Conservation (phyloP, 2,329 filamentous ascomycete genomes). For the Aureobasidium sp. region DNA sequence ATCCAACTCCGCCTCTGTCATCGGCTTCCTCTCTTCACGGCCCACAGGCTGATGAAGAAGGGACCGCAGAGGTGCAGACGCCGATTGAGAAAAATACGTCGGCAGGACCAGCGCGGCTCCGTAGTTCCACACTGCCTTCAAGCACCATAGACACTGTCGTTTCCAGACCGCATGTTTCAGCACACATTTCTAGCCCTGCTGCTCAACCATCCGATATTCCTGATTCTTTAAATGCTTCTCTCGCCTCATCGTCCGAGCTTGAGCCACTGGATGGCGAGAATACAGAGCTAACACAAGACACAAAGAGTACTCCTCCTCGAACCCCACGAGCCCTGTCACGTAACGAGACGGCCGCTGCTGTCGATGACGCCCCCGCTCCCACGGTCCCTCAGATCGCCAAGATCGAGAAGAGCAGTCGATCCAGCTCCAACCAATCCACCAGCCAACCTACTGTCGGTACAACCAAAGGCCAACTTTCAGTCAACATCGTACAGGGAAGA, state of each 20-base stretch:
- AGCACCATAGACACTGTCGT: constrained; percentile 57
- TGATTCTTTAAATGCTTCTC: constrained; percentile 39
- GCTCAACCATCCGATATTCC: constrained; percentile 35
- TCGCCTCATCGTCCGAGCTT: constrained; percentile 32
- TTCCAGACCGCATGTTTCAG: constrained; percentile 54
- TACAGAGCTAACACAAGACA: constrained; percentile 72
- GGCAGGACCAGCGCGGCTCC: constrained; percentile 21
- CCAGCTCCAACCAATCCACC: constrained; percentile 23
- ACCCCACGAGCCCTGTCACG: constrained; percentile 77
- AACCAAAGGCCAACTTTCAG: constrained; percentile 77
- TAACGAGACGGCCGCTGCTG: constrained; percentile 19
- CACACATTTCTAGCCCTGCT: constrained; percentile 62
- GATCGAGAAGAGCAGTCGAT: constrained; percentile 24
- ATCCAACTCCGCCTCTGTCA: constrained; percentile 34
- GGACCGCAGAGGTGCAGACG: constrained; percentile 9
- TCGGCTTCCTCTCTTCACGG: constrained; percentile 30
- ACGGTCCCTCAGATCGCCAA: constrained; percentile 39
- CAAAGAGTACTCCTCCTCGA: constrained; percentile 82
- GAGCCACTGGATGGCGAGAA: constrained; percentile 55
- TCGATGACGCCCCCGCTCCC: constrained; percentile 17
- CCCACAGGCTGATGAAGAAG: constrained; percentile 20
- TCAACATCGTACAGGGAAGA: constrained; percentile 80
- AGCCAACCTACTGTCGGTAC: constrained; percentile 51
- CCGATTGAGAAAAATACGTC: constrained; percentile 15
- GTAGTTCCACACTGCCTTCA: constrained; percentile 28